Conservation (phyloP, 805 yeast genomes). For the Blastobotrys mokoenaii region DNA sequence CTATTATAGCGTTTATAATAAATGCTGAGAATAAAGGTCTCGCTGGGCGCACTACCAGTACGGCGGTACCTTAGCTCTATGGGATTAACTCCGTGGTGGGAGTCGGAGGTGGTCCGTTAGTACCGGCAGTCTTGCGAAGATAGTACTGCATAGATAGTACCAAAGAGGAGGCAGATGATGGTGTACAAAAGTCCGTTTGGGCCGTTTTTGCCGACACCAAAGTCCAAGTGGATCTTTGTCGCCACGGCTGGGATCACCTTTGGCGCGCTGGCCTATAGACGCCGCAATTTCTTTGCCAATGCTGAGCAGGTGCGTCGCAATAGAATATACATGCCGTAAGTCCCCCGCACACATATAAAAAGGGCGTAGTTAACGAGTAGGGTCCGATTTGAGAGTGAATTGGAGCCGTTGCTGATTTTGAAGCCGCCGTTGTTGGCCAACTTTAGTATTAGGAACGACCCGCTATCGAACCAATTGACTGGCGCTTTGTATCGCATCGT, state of each 20-base stretch:
- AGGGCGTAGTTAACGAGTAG: neutral
- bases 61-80: too few species aligned
- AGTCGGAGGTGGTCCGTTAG: too few species aligned
- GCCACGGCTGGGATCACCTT: neutral
- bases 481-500: constrained; percentile 49
- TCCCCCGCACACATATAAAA: neutral
- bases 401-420: constrained; percentile 42
- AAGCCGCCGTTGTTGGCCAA: constrained; percentile 60
- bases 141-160: too few species aligned
- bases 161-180: neutral
- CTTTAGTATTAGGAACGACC: constrained; percentile 62
- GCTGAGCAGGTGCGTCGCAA: neutral
- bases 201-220: neutral
- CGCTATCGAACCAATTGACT: constrained; percentile 53
- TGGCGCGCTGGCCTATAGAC: neutral
- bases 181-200: neutral
- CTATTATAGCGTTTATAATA: too few species aligned
- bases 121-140: too few species aligned
- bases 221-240: constrained; percentile 1
- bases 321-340: constrained; percentile 3
- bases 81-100: too few species aligned
- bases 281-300: neutral
- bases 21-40: too few species aligned
- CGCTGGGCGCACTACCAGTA: too few species aligned
- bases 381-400: constrained; percentile 49